Percentiles rank a stretch among this genome's conserved stretches.
Conservation (phyloP, 2,329 filamentous ascomycete species). For the Thelonectria discophora region DNA sequence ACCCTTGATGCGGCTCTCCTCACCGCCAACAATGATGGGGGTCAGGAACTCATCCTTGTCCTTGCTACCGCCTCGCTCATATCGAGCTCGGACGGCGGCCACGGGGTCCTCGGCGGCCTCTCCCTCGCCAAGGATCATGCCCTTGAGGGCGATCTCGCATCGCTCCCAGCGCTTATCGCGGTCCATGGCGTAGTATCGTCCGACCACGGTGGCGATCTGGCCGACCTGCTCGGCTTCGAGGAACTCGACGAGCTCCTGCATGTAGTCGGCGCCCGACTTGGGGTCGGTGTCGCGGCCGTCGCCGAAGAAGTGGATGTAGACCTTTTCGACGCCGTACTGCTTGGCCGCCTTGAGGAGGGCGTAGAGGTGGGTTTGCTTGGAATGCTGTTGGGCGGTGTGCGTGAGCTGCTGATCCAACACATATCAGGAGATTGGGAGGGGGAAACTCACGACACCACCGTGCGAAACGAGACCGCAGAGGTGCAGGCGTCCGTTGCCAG, state of each 20-base stretch:
- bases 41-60: slow-evolving; percentile 99
- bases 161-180: slow-evolving; percentile 99
- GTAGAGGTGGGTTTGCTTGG: slow-evolving; percentile 93
- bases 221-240: slow-evolving; percentile 86
- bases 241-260: slow-evolving; percentile 84
- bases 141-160: slow-evolving; percentile 88
- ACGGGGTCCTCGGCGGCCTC: slow-evolving; percentile 87
- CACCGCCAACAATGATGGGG: slow-evolving; percentile 92
- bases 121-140: slow-evolving; percentile 84
- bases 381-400: slow-evolving; percentile 66
- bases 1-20: slow-evolving; percentile 87
- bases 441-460: slow-evolving; percentile 78
- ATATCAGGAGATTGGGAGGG: neutral
- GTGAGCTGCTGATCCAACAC: slow-evolving; percentile 10
- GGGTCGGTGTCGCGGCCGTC: slow-evolving; percentile 98
- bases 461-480: slow-evolving; percentile 92
- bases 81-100: slow-evolving; percentile 85
- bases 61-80: slow-evolving; percentile 71
- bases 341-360: slow-evolving; percentile 90
- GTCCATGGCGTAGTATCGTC: slow-evolving; percentile 99
- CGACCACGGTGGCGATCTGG: slow-evolving; percentile 90
- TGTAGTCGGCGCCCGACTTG: slow-evolving; percentile 88
- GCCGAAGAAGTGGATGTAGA: slow-evolving; percentile 99
- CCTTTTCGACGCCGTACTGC: slow-evolving; percentile 83
- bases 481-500: slow-evolving; percentile 91